These are phyloP conservation scores for Sporothrix euskadiensis DNA, from an alignment of 2,329 filamentous ascomycete genomes.

Conservation along the genomic window DNA sequence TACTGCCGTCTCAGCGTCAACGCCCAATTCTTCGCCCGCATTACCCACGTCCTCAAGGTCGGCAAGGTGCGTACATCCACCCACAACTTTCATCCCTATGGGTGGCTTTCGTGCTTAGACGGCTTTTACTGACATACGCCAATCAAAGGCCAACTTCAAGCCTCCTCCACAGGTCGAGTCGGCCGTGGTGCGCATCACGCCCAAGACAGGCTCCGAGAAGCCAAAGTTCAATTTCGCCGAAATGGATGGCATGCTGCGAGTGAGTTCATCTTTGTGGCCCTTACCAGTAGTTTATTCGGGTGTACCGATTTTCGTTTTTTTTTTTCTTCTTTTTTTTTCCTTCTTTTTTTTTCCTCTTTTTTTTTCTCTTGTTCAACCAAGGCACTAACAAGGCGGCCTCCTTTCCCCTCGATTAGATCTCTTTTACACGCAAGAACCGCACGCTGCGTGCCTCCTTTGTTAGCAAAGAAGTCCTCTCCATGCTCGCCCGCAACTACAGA, in stretches of 20 bases:
- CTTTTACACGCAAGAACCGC: conserved; percentile 85
- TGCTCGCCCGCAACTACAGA: conserved; percentile 86
- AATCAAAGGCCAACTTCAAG: conserved; percentile 79
- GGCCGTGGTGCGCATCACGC: conserved; percentile 85
- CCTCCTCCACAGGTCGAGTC: conserved; percentile 91
- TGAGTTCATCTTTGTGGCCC: neutral
- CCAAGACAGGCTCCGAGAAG: conserved; percentile 72
- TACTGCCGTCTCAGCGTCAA: conserved; percentile 92
- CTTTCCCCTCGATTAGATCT: conserved; percentile 58
- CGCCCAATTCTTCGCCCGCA: conserved; percentile 78
- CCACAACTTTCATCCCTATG: neutral
- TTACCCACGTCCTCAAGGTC: conserved; percentile 82
- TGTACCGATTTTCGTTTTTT: neutral
- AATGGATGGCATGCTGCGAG: conserved; percentile 82
- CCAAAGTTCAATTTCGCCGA: conserved; percentile 92
- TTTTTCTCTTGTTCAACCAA: neutral
- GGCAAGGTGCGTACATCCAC: conserved; percentile 50
- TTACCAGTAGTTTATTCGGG: conserved; percentile 40
- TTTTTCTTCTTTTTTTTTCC: too few species aligned
- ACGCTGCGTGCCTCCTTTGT: conserved; percentile 78
- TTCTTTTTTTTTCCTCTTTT: too few species aligned
- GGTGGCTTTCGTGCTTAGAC: neutral
- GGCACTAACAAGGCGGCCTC: conserved; percentile 45
- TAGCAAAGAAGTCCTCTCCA: conserved; percentile 74
- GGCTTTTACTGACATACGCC: neutral